phyloP scores from a whole-genome alignment of 805 yeast genomes.

The Hanseniaspora lachancei region DNA sequence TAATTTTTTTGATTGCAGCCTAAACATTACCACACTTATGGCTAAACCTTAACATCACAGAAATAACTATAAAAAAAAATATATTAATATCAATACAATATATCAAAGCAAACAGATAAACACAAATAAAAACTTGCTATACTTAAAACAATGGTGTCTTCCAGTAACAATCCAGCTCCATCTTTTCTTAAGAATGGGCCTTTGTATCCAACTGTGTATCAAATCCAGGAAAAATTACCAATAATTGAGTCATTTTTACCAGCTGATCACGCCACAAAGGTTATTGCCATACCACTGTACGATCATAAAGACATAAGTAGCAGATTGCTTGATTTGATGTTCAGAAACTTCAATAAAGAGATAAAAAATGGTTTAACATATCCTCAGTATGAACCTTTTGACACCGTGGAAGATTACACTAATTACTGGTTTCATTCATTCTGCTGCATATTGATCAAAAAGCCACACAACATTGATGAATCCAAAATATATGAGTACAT shows the following conservation, averaged over 20 bases:
- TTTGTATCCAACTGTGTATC: slow-evolving; percentile 20
- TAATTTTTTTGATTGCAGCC: too few relatives aligned
- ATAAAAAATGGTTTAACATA: slow-evolving; percentile 66
- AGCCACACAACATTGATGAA: slow-evolving; percentile 16
- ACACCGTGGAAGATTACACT: slow-evolving; percentile 39
- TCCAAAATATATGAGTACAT: neutral
- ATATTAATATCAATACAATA: too few relatives aligned
- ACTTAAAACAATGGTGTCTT: neutral
- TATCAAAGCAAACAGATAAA: too few relatives aligned
- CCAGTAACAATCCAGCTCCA: slow-evolving; percentile 3
- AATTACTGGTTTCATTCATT: slow-evolving; percentile 57
- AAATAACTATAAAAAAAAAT: too few relatives aligned
- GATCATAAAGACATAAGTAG: slow-evolving; percentile 37
- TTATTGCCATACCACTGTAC: slow-evolving; percentile 52
- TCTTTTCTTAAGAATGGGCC: slow-evolving; percentile 25
- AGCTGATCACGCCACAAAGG: slow-evolving; percentile 33
- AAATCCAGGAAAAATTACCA: slow-evolving; percentile 27
- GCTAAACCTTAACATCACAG: too few relatives aligned
- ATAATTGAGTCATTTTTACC: slow-evolving; percentile 31
- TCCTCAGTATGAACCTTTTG: slow-evolving; percentile 36
- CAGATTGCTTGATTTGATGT: slow-evolving; percentile 35
- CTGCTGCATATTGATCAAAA: slow-evolving; percentile 47
- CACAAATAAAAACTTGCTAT: too few relatives aligned
- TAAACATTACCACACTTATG: too few relatives aligned
- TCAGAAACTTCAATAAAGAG: slow-evolving; percentile 46